Base-by-base conservation (phyloP, 208 protist species). In the Naegleria lovaniensis region DNA sequence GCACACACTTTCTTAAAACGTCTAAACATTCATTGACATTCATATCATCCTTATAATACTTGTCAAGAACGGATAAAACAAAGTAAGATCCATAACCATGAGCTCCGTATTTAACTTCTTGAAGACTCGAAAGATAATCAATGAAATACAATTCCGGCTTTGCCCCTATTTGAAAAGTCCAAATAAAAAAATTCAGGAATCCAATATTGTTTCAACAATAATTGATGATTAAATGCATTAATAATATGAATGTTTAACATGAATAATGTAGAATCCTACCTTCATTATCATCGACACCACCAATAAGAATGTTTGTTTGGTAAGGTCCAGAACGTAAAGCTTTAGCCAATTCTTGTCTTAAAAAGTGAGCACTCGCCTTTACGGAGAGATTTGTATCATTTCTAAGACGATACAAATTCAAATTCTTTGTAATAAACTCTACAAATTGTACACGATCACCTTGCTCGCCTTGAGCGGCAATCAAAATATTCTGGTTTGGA, bases 1-100 rank as follows among this genome's bases (percentile, higher is more conserved):
- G 93, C 43, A 97, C 97, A 96, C 97, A 98, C 93, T 95, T 96
- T 90, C 97, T 96, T 94, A 99, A 96, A 59, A 99, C 92, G 89
- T 96, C 94, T 5, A 96, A 92, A 38, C 95, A 96, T 93, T 98
- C 96, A 91, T 98, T 93, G 67, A 96, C 90, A 5, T 93, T 97
- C 90, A 99, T 93, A 93, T 98, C 95, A 0, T 96, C 93, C n/a
- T 97, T 94, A 94, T 96, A 98, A 41, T 95, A 91, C 36, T 94
- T 94, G 92, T 99, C 97, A 83, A 98, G 93, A 90, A 97, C 89
- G 15, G 96, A 95, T 29, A 93, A 97, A 25, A 96, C 95, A 92
- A 98, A 98, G 38, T 95, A 94, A 11, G 93, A 94, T 41, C 97
- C 96, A 94, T 99, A 99, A 38, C 97, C 97, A 92, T 99, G 97